Base-by-base conservation (phyloP, 106 monocot genomes). In the Allium cepa region DNA sequence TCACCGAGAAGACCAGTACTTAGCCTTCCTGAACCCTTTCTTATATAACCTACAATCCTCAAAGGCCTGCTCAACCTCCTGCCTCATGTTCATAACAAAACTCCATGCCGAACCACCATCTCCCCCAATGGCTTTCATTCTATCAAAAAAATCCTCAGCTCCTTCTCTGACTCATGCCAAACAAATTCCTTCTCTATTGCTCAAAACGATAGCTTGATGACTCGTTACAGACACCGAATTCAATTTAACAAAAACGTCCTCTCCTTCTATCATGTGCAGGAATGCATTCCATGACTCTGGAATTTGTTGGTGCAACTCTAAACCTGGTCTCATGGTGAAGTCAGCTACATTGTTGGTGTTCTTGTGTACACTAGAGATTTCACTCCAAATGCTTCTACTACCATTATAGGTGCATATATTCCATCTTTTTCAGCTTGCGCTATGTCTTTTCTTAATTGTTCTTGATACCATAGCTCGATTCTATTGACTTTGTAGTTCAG, bases 341-440 rank as follows among this genome's bases (percentile, higher is more conserved):
- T 99, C 90, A 99, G 79, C 55, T 83, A 99, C 81, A 93, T 87
- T 52, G 92, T 99, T 2, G 99, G 99, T 10, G 99, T 99, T 11
- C 86, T 72, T 1, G 93, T 99, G 85, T 99, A 85, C 63, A 99
- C 84, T 0, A 92, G 93, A 0, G 99, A 99, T n/a, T 77, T 74
- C 11, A 85, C 79, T 7, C 99, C 99, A 28, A 90, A 81, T 3
- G 92, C 79, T 60, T 99, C 90, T 3, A 92, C 99, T 49, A 90
- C 93, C 13, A 99, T 93, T 75, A 93, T 72, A 45, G 85, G 73
- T 28, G 79, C 99, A 1, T 81, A 70, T 70, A 90, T 85, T 15
- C 93, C 90, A 50, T 93, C 87, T 66, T 76, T 79, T 63, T 81
- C 82, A 18, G 55, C 90, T 8, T 66, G 17, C 60, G 59, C 79